Conservation (phyloP, 306 rosid genomes). For the Vigna reflexopilosa region DNA sequence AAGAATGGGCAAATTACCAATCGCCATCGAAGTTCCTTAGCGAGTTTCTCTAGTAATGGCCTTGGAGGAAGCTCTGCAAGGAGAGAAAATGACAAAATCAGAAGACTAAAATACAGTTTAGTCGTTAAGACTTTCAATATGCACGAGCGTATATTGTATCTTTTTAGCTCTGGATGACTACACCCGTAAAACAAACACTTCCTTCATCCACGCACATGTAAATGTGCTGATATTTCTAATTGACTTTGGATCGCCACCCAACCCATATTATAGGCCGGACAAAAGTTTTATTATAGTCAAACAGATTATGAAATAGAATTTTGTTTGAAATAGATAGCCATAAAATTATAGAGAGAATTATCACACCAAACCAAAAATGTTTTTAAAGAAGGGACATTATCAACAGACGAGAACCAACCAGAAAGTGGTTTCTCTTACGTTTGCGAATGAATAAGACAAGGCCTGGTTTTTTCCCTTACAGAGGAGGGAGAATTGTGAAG, state of each 20-base stretch:
- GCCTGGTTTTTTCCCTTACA: not conserved
- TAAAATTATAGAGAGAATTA: not conserved
- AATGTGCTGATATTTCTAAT: conserved; percentile 16
- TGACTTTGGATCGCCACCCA: conserved; percentile 9
- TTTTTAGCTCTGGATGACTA: conserved; percentile 7
- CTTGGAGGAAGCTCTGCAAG: conserved; percentile 92
- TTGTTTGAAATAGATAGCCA: not conserved
- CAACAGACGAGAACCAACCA: not conserved
- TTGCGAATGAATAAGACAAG: not conserved
- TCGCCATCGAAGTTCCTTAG: conserved; percentile 78
- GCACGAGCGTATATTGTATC: not conserved
- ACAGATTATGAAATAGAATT: not conserved
- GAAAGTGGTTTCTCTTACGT: not conserved
- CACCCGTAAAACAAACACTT: conserved; percentile 28
- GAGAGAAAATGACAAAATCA: conserved; percentile 41
- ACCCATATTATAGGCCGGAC: conserved; percentile 4
- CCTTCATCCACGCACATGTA: not conserved
- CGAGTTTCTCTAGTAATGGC: conserved; percentile 87
- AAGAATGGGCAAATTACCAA: conserved; percentile 58
- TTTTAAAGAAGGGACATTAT: not conserved
- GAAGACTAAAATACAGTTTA: conserved; percentile 10
- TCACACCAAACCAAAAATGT: not conserved
- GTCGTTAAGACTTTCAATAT: conserved; percentile 28
- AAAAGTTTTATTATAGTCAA: not conserved
- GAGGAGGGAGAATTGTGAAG: not conserved